Base-by-base conservation (phyloP, 2,329 filamentous ascomycete species). In the Samsoniella hepiali region DNA sequence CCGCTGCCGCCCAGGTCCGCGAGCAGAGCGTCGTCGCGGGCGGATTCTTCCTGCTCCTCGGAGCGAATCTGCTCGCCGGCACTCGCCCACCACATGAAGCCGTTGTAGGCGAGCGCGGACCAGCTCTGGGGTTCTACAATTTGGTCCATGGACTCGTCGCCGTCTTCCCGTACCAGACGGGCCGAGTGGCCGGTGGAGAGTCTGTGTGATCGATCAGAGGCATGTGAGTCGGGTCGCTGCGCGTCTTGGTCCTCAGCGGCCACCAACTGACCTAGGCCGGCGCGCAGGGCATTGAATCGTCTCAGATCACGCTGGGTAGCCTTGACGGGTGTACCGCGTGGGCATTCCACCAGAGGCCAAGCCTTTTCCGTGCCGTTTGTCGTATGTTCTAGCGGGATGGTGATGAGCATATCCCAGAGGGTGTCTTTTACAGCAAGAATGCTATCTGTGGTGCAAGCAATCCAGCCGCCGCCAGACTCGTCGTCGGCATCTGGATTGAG, bases 401-500 rank as follows among this genome's bases (percentile, higher is more conserved):
- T 91, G 65, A 98, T 88, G 45, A 97, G 84, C 69, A 97, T 83
- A 73, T 99, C 95, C 81, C 93, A 98, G 2, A 99, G 84, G 2
- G 90, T 85, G 58, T 88, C 85, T 78, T 98, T 98, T 75, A 91
- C 90, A 54, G 87, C 88, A 15, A 99, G 83, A 64, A 99, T 95
- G 71, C 91, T 94, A 77, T 99, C 95, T 1, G 94, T 98, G 3
- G 94, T 97, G 75, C 93, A 97, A 13, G 94, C 95, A 64, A 97
- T 88, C 93, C 93, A 99, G 45, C 93, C 91, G 15, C 83, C 77
- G 38, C 82, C 82, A 31, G 77, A 73, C 49, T 85, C 81, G 31
- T 81, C 82, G 42, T 77, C 75, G 17, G 75, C 71, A 11, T 74
- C 73, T 49, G 73, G 73, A 53, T 76, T 73, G 50, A 77, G 73